Evolutionary conservation across 2,329 filamentous ascomycete genomes (phyloP).

Genomic region (Pyrenophora seminiperda): DNA sequence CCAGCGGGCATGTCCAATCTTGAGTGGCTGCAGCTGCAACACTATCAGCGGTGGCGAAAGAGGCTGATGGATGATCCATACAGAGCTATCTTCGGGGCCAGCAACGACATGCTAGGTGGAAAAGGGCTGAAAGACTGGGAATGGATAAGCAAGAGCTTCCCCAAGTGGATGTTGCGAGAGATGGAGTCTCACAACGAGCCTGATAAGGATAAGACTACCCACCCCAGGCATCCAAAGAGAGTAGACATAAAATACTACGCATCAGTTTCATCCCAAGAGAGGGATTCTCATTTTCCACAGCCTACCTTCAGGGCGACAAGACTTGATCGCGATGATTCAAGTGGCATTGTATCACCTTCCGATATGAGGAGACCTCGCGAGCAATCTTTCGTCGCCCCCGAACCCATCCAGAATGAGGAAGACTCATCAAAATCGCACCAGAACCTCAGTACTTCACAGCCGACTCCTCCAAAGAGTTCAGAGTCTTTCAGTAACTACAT

Average conservation of each 20-base stretch:
- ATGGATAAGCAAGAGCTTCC: constrained; percentile 38
- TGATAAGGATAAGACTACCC: not conserved
- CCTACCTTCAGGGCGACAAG: constrained; percentile 19
- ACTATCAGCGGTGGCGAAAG: constrained; percentile 37
- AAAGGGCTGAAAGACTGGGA: constrained; percentile 40
- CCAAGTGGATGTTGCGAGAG: constrained; percentile 41
- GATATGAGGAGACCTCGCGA: constrained; percentile 38
- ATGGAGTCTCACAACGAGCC: constrained; percentile 19
- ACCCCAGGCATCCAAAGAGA: constrained; percentile 21
- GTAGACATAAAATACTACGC: constrained; percentile 13
- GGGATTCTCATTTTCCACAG: constrained; percentile 19
- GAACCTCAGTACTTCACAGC: not conserved
- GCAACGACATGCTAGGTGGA: constrained; percentile 42
- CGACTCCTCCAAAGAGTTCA: constrained; percentile 7
- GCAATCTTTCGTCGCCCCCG: constrained; percentile 6
- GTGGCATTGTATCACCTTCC: constrained; percentile 39
- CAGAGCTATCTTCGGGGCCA: constrained; percentile 51
- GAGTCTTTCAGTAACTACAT: not conserved
- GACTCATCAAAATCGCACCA: not conserved
- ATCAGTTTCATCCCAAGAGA: not conserved
- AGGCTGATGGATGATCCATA: constrained; percentile 51
- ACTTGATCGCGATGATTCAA: constrained; percentile 25
- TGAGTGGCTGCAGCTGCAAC: constrained; percentile 39
- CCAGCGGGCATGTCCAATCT: constrained; percentile 35
- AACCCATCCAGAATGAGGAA: not conserved